Percentiles rank a stretch among this genome's conserved stretches.
Conservation (phyloP, 2,329 filamentous ascomycete genomes). For the Colletotrichum lini region DNA sequence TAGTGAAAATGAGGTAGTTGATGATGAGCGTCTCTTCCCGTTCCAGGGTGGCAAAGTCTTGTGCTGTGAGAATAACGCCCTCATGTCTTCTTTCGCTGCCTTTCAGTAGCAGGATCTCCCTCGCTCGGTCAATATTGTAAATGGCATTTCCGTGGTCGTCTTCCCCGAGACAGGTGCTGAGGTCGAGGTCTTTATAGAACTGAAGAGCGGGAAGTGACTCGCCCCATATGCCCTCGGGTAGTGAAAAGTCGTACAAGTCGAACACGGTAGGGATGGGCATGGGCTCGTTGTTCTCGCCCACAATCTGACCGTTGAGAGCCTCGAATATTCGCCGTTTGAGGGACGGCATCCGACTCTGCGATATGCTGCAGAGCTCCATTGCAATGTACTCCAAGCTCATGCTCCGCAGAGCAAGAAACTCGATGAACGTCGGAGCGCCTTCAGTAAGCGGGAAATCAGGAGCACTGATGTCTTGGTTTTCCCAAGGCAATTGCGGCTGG, state of each 20-base stretch:
- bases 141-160: conserved; percentile 70
- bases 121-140: conserved; percentile 79
- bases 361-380: conserved; percentile 85
- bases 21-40: conserved; percentile 73
- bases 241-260: conserved; percentile 92
- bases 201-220: conserved; percentile 67
- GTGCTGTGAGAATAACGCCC: conserved; percentile 63
- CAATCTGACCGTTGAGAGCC: conserved; percentile 83
- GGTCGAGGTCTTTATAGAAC: conserved; percentile 76
- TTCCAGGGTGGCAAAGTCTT: conserved; percentile 66
- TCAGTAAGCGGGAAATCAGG: conserved; percentile 78
- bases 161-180: conserved; percentile 74
- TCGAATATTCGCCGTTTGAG: conserved; percentile 78
- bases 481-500: conserved; percentile 79
- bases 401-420: conserved; percentile 84
- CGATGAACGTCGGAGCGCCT: conserved; percentile 78
- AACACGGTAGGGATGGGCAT: conserved; percentile 84
- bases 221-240: conserved; percentile 65
- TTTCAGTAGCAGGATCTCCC: conserved; percentile 80
- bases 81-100: conserved; percentile 71
- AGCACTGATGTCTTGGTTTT: conserved; percentile 72
- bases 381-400: conserved; percentile 88
- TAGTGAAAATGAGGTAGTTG: conserved; percentile 73
- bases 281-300: conserved; percentile 75
- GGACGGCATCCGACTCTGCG: conserved; percentile 78